Percentiles rank a stretch among this genome's conserved stretches.
Evolutionary conservation across 192 early-diverging fungal genomes (phyloP).

Genomic region (Backusella westeae): DNA sequence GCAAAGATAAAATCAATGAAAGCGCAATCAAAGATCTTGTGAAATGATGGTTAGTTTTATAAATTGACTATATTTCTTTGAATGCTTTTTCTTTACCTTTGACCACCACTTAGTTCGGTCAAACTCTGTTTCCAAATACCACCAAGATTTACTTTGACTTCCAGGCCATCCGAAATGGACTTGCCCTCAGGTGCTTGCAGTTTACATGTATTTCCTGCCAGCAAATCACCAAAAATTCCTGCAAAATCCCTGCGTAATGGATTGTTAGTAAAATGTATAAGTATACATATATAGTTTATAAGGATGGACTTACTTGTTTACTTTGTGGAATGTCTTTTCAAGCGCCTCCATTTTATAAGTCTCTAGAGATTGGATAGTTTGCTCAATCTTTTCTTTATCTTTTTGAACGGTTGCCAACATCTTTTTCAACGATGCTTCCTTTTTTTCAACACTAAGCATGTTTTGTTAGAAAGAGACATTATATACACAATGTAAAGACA

Average conservation of each 20-base stretch:
- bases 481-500: not conserved
- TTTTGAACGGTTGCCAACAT: slow-evolving; percentile 87
- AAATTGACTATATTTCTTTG: too few species aligned
- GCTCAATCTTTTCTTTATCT: slow-evolving; percentile 95
- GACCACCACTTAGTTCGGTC: slow-evolving; percentile 96
- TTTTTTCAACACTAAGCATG: slow-evolving; percentile 76
- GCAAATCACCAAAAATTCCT: slow-evolving; percentile 89
- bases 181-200: slow-evolving; percentile 84
- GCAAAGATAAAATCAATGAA: slow-evolving; percentile 90
- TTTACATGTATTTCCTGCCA: slow-evolving; percentile 89
- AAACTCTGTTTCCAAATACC: slow-evolving; percentile 97
- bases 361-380: slow-evolving; percentile 87
- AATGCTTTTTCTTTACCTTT: slow-evolving; percentile 50
- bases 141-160: slow-evolving; percentile 93
- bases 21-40: slow-evolving; percentile 90
- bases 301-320: slow-evolving; percentile 65
- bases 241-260: slow-evolving; percentile 86
- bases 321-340: slow-evolving; percentile 85
- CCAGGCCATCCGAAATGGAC: slow-evolving; percentile 80
- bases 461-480: too few species aligned
- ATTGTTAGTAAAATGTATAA: not conserved
- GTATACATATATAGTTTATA: not conserved
- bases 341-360: slow-evolving; percentile 90
- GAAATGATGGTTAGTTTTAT: not conserved
- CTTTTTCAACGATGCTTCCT: slow-evolving; percentile 75